Conservation (phyloP, 2,329 filamentous ascomycete species). For the Trichoderma sp. region DNA sequence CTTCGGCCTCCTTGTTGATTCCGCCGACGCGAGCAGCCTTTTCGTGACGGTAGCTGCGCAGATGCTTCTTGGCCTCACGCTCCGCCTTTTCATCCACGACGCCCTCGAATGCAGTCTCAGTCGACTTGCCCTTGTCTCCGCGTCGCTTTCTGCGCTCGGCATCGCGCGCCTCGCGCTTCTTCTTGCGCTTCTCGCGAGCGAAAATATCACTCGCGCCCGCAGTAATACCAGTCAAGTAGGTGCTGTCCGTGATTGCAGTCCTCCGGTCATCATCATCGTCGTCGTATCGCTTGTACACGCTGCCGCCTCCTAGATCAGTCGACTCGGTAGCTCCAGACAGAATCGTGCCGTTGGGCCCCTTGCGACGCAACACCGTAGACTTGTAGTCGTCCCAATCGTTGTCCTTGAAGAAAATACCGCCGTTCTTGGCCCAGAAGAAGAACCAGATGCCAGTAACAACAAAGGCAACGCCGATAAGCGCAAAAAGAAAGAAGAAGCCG, state of each 20-base stretch:
- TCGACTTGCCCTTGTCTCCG: conserved; percentile 39
- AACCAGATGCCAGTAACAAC: conserved; percentile 84
- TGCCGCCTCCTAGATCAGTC: conserved; percentile 83
- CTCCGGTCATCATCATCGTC: conserved; percentile 44
- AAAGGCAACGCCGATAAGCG: conserved; percentile 73
- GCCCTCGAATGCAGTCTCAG: conserved; percentile 56
- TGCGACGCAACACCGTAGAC: conserved; percentile 82
- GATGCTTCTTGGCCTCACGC: conserved; percentile 61
- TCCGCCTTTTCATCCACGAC: conserved; percentile 63
- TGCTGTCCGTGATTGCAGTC: conserved; percentile 45
- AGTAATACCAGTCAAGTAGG: conserved; percentile 53
- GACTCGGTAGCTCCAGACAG: conserved; percentile 77
- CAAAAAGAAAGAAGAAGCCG: conserved; percentile 81
- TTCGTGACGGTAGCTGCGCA: conserved; percentile 82
- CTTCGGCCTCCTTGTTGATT: conserved; percentile 78
- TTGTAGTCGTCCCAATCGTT: conserved; percentile 99
- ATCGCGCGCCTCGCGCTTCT: conserved; percentile 49
- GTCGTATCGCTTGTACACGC: conserved; percentile 72
- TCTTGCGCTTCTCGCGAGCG: conserved; percentile 54
- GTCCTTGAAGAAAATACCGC: conserved; percentile 82
- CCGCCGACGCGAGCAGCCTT: conserved; percentile 83
- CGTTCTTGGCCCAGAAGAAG: conserved; percentile 98
- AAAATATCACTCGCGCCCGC: conserved; percentile 54
- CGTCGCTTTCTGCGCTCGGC: conserved; percentile 33
- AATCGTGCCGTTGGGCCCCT: conserved; percentile 83